phyloP scores from a whole-genome alignment of 2,329 filamentous ascomycete genomes.

The Aspergillus amoenus region DNA sequence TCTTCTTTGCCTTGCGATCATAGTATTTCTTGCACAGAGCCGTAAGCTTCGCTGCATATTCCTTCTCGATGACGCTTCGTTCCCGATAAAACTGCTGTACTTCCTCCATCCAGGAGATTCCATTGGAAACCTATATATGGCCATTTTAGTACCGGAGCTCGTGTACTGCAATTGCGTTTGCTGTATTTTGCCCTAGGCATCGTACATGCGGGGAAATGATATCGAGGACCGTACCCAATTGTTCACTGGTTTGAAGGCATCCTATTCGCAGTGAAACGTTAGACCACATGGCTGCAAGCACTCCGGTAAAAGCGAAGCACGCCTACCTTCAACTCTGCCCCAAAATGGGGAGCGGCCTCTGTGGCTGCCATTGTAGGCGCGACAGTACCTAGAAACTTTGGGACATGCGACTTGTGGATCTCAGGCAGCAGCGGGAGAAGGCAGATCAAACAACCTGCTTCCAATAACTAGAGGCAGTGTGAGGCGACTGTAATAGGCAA shows the following conservation, averaged over 20 bases:
- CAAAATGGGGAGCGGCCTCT: constrained; percentile 82
- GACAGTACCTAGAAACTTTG: constrained; percentile 15
- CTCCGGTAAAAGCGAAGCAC: not conserved
- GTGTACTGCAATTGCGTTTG: not conserved
- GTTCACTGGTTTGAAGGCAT: constrained; percentile 95
- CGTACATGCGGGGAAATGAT: constrained; percentile 13
- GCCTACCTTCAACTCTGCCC: constrained; percentile 84
- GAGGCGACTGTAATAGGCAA: not conserved
- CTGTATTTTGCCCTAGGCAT: constrained; percentile 1
- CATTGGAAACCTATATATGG: constrained; percentile 65
- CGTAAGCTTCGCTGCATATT: constrained; percentile 86
- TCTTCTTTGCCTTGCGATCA: constrained; percentile 93
- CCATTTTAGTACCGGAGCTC: constrained; percentile 10
- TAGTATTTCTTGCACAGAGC: constrained; percentile 93
- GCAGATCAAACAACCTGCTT: not conserved
- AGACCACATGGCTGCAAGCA: constrained; percentile 17
- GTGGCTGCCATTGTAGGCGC: constrained; percentile 69
- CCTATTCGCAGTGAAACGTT: constrained; percentile 54
- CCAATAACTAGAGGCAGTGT: not conserved
- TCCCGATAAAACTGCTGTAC: constrained; percentile 98
- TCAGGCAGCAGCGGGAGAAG: constrained; percentile 3
- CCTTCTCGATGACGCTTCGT: constrained; percentile 89
- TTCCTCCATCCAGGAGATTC: constrained; percentile 93
- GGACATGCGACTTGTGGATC: constrained; percentile 25
- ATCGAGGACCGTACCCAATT: constrained; percentile 63